Evolutionary conservation across 768 basidiomycete genomes (phyloP).

Genomic region (Pleurotus ostreatus): DNA sequence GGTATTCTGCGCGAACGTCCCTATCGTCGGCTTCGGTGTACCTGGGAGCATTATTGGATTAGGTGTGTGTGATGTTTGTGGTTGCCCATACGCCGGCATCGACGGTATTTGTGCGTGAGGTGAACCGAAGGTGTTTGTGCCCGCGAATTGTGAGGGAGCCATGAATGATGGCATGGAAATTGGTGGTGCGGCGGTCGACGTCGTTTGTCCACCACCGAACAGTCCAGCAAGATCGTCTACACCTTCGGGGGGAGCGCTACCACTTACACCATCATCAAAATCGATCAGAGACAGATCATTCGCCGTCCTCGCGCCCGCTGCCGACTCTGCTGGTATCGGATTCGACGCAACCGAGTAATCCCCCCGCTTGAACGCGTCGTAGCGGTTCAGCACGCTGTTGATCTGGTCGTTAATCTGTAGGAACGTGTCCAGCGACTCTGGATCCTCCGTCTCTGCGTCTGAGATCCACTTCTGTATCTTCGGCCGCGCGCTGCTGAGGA

Average conservation of each 20-base stretch:
- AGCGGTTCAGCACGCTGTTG: slow-evolving; percentile 86
- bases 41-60: slow-evolving; percentile 36
- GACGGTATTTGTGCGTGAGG: too few relatives aligned
- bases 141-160: not conserved
- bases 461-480: slow-evolving; percentile 98
- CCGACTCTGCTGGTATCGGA: slow-evolving; percentile 62
- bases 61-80: slow-evolving; percentile 19
- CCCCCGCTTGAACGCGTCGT: slow-evolving; percentile 90
- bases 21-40: slow-evolving; percentile 20
- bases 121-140: too few relatives aligned
- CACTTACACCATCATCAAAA: slow-evolving; percentile 51
- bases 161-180: slow-evolving; percentile 1
- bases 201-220: slow-evolving; percentile 33
- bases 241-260: slow-evolving; percentile 19
- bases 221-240: slow-evolving; percentile 59
- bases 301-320: slow-evolving; percentile 25
- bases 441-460: slow-evolving; percentile 85
- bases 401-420: slow-evolving; percentile 97
- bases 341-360: slow-evolving; percentile 71
- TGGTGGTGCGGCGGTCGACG: not conserved
- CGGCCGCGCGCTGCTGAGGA: slow-evolving; percentile 79
- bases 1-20: slow-evolving; percentile 8
- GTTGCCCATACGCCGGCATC: too few relatives aligned
- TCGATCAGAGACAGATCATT: slow-evolving; percentile 64
- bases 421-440: slow-evolving; percentile 89